Evolutionary conservation across 495 filamentous ascomycete species (phyloP).

Genomic region (Xylaria nigripes): DNA sequence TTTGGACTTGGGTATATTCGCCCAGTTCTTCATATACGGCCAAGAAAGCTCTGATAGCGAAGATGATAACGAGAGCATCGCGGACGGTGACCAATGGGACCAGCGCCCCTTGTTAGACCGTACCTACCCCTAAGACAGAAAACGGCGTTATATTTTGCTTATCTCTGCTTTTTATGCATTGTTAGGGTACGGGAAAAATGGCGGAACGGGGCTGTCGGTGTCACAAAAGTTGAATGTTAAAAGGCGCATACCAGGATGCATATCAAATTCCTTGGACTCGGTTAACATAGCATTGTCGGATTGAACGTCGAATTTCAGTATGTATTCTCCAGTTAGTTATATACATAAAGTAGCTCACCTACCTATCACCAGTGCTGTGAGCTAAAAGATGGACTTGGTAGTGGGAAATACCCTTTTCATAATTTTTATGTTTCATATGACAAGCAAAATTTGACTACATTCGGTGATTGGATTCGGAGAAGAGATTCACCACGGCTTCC

Average conservation of each 20-base stretch:
- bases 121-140: not conserved
- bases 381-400: not conserved
- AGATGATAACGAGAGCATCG: conserved; percentile 13
- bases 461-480: not conserved
- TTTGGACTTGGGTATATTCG: conserved; percentile 78
- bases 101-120: conserved; percentile 34
- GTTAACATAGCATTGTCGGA: too few species aligned
- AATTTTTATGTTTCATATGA: not conserved
- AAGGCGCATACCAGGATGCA: not conserved
- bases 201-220: not conserved
- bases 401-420: not conserved
- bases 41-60: conserved; percentile 23
- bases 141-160: not conserved
- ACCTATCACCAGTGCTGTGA: not conserved
- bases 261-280: not conserved
- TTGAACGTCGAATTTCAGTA: too few species aligned
- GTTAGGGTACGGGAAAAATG: not conserved
- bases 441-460: not conserved
- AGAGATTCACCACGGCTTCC: not conserved
- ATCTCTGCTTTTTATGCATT: not conserved
- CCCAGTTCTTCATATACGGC: conserved; percentile 82
- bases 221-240: not conserved
- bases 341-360: not conserved
- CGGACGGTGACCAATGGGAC: conserved; percentile 25
- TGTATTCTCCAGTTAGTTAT: not conserved